Evolutionary conservation across 2,329 filamentous ascomycete species (phyloP).

Genomic region (Ceratocystis ficicola): DNA sequence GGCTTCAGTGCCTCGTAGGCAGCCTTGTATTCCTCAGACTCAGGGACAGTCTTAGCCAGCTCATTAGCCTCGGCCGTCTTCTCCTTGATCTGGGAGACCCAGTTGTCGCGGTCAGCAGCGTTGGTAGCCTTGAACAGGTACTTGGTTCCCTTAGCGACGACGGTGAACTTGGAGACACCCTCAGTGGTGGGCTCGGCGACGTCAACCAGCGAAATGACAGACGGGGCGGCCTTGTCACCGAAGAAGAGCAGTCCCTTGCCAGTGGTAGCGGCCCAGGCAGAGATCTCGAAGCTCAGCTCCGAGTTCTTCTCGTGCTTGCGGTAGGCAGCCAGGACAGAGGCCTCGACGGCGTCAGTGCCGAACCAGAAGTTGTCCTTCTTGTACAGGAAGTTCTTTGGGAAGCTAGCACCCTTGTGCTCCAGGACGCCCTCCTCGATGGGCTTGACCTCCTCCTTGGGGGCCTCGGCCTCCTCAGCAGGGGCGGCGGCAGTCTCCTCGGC

Average conservation of each 20-base stretch:
- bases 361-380: conserved; percentile 92
- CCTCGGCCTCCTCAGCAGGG: conserved; percentile 33
- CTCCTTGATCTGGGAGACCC: conserved; percentile 72
- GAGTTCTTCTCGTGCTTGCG: conserved; percentile 79
- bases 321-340: conserved; percentile 63
- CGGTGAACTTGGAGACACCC: conserved; percentile 68
- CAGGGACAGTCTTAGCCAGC: conserved; percentile 57
- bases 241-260: conserved; percentile 92
- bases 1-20: conserved; percentile 60
- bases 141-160: conserved; percentile 78
- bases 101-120: conserved; percentile 74
- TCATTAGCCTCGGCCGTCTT: conserved; percentile 79
- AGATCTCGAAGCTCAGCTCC: conserved; percentile 60
- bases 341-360: conserved; percentile 57
- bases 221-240: conserved; percentile 70
- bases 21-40: conserved; percentile 79
- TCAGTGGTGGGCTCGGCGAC: conserved; percentile 61
- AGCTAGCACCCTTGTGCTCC: conserved; percentile 77
- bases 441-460: conserved; percentile 30
- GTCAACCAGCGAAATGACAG: conserved; percentile 68
- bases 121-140: conserved; percentile 79
- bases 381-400: conserved; percentile 81
- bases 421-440: conserved; percentile 73
- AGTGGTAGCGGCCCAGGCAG: conserved; percentile 83
- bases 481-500: conserved; percentile 31